Evolutionary conservation across 2,329 filamentous ascomycete species (phyloP), one percentile per base, ranked within the genome.

Genomic region (Colletotrichum coccodes): DNA sequence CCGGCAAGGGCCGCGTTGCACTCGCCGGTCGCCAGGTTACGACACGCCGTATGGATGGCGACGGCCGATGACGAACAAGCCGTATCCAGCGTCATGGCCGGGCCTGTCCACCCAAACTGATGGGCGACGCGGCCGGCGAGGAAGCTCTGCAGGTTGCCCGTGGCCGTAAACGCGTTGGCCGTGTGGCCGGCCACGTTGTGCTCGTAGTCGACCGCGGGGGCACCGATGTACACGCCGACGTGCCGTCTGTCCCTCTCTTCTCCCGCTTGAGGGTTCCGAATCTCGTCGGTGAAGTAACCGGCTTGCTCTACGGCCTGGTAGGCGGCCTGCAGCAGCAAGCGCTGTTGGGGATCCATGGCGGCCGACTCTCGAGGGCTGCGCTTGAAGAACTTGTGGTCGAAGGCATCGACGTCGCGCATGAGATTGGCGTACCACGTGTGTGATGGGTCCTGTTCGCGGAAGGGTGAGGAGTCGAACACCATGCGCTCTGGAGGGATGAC

Each of bases 371-470:
- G 75, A 6, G 78, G 72, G 23, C 71, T 77, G 16, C 77, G 77
- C 28, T 77, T 75, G 75, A 84, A 84, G 75, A 83, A 84, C 3
- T 73, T 68, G 38, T 79, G 72, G 70, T 84, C 82, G 57, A 82
- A 82, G 2, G 66, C 59, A 34, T 74, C 72, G 7, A 49, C 44
- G 26, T 72, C 67, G 8, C 71, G 32, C 12, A 76, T 63, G 30
- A 76, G 72, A 57, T 74, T 76, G 1, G 70, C 75, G 26, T 59
- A 72, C 52, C 52, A 26, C n/a, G n/a, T n/a, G n/a, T n/a, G n/a
- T n/a, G n/a, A n/a, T n/a, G n/a, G n/a, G n/a, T n/a, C n/a, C n/a
- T n/a, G n/a, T n/a, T n/a, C n/a, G n/a, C n/a, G n/a, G n/a, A n/a
- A n/a, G n/a, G n/a, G n/a, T n/a, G n/a, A n/a, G n/a, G n/a, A n/a